Base-by-base conservation (phyloP, 805 yeast species). In the Starmera caribaea region DNA sequence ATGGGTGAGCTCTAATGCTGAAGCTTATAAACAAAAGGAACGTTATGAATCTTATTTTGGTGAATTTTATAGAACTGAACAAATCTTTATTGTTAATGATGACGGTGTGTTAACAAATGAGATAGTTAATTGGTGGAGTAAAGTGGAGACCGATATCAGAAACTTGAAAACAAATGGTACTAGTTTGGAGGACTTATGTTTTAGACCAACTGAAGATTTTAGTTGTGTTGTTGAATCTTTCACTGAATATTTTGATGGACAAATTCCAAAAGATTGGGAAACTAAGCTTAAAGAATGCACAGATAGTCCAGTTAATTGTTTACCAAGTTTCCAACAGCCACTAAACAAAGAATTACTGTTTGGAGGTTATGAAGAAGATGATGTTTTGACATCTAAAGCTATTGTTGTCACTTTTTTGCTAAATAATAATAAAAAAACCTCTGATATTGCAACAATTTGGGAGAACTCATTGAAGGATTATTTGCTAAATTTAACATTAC, bases 311-410 rank as follows among this genome's bases (percentile, higher is more conserved):
- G 97, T 90, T 2, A 80, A 75, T 45, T 90, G 98, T 55, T 63
- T 90, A 32, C 97, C 98, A 0, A 61, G 79, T 0, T 90, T 89
- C 60, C 95, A 86, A 53, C 97, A 88, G 56, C 97, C 97, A 0
- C 65, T 90, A 45, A 81, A 79, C 48, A 74, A 77, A 24, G 75
- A 79, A 39, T 48, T 87, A 15, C 56, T 90, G 4, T 85, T 90
- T 58, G 89, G 90, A 14, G 78, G 76, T 0, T 57, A 55, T 38
- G 55, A 61, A 5, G 66, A 62, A 26, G 68, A 63, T 5, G 68
- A 74, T 48, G 71, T 80, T 1, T 56, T 82, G 17, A 58, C 73
- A 0, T 69, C 96, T 0, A 64, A 69, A 30, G 95, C 97, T 0
- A 71, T 90, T 36, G 82, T 85, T 2, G 72, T 84, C 0, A 87